Base-by-base conservation (phyloP, 805 yeast genomes). In the Sugiyamaella valdiviana region DNA sequence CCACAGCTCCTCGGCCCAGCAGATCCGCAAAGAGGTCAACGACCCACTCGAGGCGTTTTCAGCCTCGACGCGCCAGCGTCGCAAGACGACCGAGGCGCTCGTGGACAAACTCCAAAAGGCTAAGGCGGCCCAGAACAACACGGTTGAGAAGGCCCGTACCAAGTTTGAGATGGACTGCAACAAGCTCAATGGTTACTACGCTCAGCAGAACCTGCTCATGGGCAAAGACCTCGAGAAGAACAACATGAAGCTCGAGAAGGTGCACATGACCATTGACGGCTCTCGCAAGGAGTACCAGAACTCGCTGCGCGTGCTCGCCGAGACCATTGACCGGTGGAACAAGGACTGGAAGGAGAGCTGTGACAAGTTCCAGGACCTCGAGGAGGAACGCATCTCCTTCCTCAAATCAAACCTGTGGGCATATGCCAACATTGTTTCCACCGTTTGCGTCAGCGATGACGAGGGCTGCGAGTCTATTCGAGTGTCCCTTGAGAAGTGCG, bases 401-500 rank as follows among this genome's bases (percentile, higher is more conserved):
- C 60, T 84, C 49, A 83, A 85, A 58, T 70, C 82, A 15, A 85
- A 81, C 56, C 64, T 88, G 51, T 88, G 95, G 85, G 84, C 80
- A 39, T 86, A 74, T 59, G 80, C 91, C 42, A 87, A 87, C 64
- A 73, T 80, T 36, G 71, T 85, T 6, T 85, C 95, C 6, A 74
- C 86, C 0, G 72, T 81, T 2, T 88, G 95, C 61, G 90, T 87
- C 26, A 77, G 79, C 39, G 85, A 83, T 58, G 96, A 88, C 60
- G 82, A 79, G 52, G 74, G 84, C 7, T 85, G 84, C 48, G 96
- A 88, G 60, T 71, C 71, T 45, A 76, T 89, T 12, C 75, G 96
- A 48, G 62, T 79, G 6, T 64, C 78, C 2, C 71, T 87, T 46
- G 95, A 89, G 51, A 74, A 76, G 44, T 82, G 89, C 56, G 82